Percentiles rank a stretch among this genome's conserved stretches.
phyloP scores from a whole-genome alignment of 306 rosid species.

The Hylodesmum podocarpum region DNA sequence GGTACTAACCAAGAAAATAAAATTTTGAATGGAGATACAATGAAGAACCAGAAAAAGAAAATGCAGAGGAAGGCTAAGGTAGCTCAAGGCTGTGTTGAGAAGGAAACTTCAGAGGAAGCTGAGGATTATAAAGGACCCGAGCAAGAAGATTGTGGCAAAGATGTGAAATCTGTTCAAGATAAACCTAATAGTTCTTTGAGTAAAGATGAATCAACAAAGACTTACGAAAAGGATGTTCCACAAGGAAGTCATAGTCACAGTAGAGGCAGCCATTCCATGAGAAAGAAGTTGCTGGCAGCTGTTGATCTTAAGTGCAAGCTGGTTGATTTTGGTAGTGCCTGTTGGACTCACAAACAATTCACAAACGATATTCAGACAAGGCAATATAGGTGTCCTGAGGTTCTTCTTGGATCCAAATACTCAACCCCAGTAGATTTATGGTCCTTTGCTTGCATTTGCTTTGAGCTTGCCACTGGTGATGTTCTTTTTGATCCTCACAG shows the following conservation, averaged over 20 bases:
- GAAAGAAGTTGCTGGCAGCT: conserved; percentile 62
- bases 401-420: conserved; percentile 84
- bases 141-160: conserved; percentile 47
- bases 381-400: conserved; percentile 93
- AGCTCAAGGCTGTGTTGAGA: conserved; percentile 61
- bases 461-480: conserved; percentile 84
- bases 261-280: conserved; percentile 53
- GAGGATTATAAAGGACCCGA: conserved; percentile 45
- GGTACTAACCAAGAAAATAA: conserved; percentile 45
- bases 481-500: conserved; percentile 90
- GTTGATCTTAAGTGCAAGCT: conserved; percentile 78
- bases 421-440: conserved; percentile 85
- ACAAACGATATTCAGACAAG: conserved; percentile 89
- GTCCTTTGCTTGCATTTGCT: conserved; percentile 91
- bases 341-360: conserved; percentile 93
- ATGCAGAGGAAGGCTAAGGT: conserved; percentile 68
- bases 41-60: conserved; percentile 72
- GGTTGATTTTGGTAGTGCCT: conserved; percentile 92
- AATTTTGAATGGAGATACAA: conserved; percentile 60
- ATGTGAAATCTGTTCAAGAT: conserved; percentile 27
- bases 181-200: background rate
- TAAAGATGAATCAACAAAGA: conserved; percentile 8
- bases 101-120: conserved; percentile 46
- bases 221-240: conserved; percentile 4
- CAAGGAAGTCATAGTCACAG: conserved; percentile 38